These are phyloP conservation scores for Alternaria metachromatica DNA, from an alignment of 2,329 filamentous ascomycete species.

Conservation along the genomic window DNA sequence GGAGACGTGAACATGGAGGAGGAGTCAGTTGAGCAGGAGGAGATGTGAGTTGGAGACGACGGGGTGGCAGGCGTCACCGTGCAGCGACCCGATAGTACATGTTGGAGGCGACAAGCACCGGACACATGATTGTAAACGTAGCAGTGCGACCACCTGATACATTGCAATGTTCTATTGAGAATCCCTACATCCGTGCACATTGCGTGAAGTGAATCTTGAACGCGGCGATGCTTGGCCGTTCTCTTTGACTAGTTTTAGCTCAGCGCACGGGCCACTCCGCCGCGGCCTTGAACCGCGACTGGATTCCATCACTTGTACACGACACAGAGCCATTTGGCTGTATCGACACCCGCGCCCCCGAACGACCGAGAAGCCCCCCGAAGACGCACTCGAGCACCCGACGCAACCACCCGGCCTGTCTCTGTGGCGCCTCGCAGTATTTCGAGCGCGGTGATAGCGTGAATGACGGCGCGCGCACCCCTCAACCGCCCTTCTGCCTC, in stretches of 20 bases:
- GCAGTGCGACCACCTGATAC: neutral
- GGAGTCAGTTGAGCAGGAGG: neutral
- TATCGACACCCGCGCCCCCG: slow-evolving; percentile 9
- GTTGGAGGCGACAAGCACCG: neutral
- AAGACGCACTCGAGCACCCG: neutral
- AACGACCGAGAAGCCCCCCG: neutral
- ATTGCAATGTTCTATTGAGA: neutral
- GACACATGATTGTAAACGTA: neutral
- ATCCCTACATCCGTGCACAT: neutral
- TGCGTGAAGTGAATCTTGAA: neutral
- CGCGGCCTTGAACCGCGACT: slow-evolving; percentile 14
- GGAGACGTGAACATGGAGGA: neutral
- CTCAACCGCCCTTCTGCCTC: slow-evolving; percentile 19
- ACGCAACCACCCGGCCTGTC: neutral
- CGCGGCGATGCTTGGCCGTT: neutral
- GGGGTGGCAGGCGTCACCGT: neutral
- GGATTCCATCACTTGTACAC: slow-evolving; percentile 26
- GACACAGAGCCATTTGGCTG: slow-evolving; percentile 24
- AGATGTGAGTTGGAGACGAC: neutral
- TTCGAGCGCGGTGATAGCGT: slow-evolving; percentile 19
- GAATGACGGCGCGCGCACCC: slow-evolving; percentile 29
- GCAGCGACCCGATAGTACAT: neutral
- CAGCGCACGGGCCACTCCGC: slow-evolving; percentile 11
- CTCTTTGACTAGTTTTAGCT: neutral
- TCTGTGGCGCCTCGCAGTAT: neutral